These are phyloP conservation scores for Pythium utonaiense DNA, from an alignment of 352 stramenopile species.

Conservation along the genomic window DNA sequence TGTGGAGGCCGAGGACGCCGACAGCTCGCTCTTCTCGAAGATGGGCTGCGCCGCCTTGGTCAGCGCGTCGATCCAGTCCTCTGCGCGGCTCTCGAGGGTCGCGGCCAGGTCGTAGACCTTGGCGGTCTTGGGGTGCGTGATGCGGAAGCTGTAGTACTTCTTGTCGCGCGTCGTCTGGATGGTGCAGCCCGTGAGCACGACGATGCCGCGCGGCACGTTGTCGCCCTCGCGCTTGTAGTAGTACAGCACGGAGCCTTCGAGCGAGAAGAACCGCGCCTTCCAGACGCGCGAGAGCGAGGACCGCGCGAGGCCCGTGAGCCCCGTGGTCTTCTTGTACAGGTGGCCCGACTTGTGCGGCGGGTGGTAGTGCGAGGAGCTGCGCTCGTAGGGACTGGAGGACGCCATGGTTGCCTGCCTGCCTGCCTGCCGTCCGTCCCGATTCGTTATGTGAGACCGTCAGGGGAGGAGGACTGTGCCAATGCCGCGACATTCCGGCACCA, in stretches of 20 bases:
- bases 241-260: conserved; percentile 64
- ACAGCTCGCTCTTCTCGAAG: conserved; percentile 7
- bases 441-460: background rate
- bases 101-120: conserved; percentile 64
- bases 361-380: conserved; percentile 18
- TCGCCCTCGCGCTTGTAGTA: conserved; percentile 76
- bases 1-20: background rate
- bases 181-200: conserved; percentile 63
- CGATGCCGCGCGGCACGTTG: conserved; percentile 47
- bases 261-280: conserved; percentile 62
- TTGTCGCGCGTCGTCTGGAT: conserved; percentile 53
- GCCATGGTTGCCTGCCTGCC: background rate
- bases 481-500: conserved; percentile 1
- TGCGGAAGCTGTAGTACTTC: conserved; percentile 73
- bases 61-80: conserved; percentile 60
- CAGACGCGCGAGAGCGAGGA: conserved; percentile 27
- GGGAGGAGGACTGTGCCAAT: background rate
- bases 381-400: background rate
- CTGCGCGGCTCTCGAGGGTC: conserved; percentile 43
- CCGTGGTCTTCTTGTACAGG: conserved; percentile 52
- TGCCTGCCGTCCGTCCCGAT: no score
- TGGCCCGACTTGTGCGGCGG: conserved; percentile 47
- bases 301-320: conserved; percentile 35
- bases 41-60: conserved; percentile 32
- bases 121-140: conserved; percentile 66